Evolutionary conservation across 768 basidiomycete genomes (phyloP).

Genomic region (Mrakia frigida): DNA sequence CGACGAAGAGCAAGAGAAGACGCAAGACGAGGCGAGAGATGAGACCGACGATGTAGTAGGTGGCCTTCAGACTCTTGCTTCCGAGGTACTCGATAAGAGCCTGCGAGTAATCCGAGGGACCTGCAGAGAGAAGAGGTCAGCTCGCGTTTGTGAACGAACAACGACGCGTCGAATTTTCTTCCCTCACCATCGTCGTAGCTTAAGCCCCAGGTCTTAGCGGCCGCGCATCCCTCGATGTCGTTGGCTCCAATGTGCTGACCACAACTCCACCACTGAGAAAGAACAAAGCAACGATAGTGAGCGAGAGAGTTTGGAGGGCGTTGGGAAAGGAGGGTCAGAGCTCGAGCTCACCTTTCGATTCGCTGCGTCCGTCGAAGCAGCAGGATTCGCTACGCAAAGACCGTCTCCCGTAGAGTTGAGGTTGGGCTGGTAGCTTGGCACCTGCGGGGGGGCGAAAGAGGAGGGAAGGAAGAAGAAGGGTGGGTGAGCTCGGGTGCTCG

Average conservation of each 20-base stretch:
- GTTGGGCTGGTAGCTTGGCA: too few species aligned
- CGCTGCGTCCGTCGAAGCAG: too few species aligned
- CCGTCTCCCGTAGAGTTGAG: too few species aligned
- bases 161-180: slow-evolving; percentile 53
- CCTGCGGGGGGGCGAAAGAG: too few species aligned
- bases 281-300: too few species aligned
- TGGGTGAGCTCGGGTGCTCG: too few species aligned
- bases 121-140: slow-evolving; percentile 67
- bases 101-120: slow-evolving; percentile 67
- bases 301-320: too few species aligned
- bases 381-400: too few species aligned
- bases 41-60: slow-evolving; percentile 42
- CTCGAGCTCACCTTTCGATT: too few species aligned
- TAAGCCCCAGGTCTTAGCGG: slow-evolving; percentile 55
- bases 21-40: too few species aligned
- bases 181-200: slow-evolving; percentile 47
- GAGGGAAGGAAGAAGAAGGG: too few species aligned
- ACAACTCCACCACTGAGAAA: slow-evolving; percentile 20
- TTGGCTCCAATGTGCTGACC: slow-evolving; percentile 20
- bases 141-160: slow-evolving; percentile 65
- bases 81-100: slow-evolving; percentile 59
- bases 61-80: slow-evolving; percentile 65
- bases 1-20: neutral
- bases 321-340: too few species aligned
- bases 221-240: slow-evolving; percentile 54